These are phyloP conservation scores for Clohesyomyces aquaticus DNA, from an alignment of 495 filamentous ascomycete genomes.

Conservation along the genomic window DNA sequence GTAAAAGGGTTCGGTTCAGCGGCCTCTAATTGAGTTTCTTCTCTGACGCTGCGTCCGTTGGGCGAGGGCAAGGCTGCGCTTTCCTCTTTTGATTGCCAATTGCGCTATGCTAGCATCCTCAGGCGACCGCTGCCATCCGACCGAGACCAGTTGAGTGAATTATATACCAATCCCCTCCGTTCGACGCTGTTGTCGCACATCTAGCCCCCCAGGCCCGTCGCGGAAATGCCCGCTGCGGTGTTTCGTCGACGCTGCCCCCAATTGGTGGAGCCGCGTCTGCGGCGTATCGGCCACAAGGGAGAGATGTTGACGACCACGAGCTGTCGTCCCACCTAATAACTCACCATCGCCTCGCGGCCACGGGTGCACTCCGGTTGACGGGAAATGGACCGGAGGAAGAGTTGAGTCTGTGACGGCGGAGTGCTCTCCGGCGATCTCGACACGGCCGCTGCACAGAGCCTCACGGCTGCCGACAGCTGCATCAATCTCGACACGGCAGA, in stretches of 20 bases:
- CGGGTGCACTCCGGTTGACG: not conserved
- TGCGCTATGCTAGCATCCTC: not conserved
- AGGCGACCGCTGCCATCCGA: not conserved
- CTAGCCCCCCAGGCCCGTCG: not conserved
- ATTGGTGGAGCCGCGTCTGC: not conserved
- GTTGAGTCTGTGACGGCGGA: no score
- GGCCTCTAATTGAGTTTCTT: slow-evolving; percentile 1
- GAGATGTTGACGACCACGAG: not conserved
- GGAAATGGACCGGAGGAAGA: not conserved
- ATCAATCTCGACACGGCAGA: slow-evolving; percentile 10
- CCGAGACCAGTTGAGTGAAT: not conserved
- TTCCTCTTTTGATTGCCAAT: not conserved
- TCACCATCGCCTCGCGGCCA: no score
- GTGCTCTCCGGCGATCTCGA: not conserved
- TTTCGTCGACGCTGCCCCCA: not conserved
- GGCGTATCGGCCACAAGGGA: not conserved
- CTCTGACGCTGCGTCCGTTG: not conserved
- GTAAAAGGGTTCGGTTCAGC: not conserved
- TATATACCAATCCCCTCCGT: not conserved
- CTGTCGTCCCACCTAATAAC: not conserved
- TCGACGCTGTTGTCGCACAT: not conserved
- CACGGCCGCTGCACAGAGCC: slow-evolving; percentile 22
- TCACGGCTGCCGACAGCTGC: slow-evolving; percentile 16
- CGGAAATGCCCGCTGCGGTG: not conserved
- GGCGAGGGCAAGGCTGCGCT: not conserved